phyloP scores from a whole-genome alignment of 768 basidiomycete genomes.

The Hemileccinum impolitum region DNA sequence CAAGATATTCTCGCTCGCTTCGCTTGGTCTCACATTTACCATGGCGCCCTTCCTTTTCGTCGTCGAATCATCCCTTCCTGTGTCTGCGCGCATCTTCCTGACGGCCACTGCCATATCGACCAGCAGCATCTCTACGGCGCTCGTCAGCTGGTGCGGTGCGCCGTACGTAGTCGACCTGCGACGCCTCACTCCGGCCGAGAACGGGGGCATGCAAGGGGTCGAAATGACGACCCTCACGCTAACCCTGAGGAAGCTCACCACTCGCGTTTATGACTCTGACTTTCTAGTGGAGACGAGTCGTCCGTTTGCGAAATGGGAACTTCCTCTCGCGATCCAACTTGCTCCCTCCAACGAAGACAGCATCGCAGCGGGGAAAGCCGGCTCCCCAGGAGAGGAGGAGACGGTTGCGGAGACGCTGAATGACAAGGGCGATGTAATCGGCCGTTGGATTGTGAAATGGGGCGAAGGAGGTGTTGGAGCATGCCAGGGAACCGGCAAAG shows the following conservation, averaged over 20 bases:
- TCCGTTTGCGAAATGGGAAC: constrained; percentile 80
- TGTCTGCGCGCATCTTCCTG: constrained; percentile 62
- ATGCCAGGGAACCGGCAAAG: constrained; percentile 60
- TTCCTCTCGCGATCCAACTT: constrained; percentile 52
- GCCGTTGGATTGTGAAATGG: constrained; percentile 81
- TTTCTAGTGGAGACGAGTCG: constrained; percentile 66
- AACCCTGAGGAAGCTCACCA: constrained; percentile 54
- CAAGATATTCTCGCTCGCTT: constrained; percentile 81
- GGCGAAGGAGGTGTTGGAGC: constrained; percentile 58
- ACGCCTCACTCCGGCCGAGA: constrained; percentile 43
- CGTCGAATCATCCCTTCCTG: constrained; percentile 73
- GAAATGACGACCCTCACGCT: constrained; percentile 71
- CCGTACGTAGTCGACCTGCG: constrained; percentile 72
- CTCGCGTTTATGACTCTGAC: constrained; percentile 70
- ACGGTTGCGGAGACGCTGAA: constrained; percentile 77
- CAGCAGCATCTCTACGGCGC: constrained; percentile 67
- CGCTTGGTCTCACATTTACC: constrained; percentile 62
- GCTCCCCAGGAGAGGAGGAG: constrained; percentile 55
- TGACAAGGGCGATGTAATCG: constrained; percentile 54
- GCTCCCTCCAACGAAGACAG: constrained; percentile 36
- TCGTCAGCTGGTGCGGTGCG: constrained; percentile 67
- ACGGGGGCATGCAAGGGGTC: constrained; percentile 48
- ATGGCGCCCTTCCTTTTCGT: constrained; percentile 81
- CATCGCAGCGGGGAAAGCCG: constrained; percentile 28
- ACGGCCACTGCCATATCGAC: constrained; percentile 70